Conservation (phyloP, 805 yeast genomes). For the Scheffersomyces coipomensis region DNA sequence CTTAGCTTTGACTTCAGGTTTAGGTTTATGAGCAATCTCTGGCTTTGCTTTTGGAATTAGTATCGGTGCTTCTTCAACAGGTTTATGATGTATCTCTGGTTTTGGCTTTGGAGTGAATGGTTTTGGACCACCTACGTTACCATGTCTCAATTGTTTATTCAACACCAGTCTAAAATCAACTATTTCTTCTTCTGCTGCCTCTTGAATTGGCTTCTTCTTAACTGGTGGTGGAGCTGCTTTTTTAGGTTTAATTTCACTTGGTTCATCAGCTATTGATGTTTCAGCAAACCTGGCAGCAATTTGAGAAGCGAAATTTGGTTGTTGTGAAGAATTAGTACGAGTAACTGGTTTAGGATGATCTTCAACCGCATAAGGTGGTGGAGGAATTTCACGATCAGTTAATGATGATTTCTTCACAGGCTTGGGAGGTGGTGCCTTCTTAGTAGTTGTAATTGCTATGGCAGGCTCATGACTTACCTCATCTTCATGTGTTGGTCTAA, state of each 20-base stretch:
- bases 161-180: not conserved
- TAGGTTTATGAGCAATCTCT: conserved; percentile 7
- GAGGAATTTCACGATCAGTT: conserved; percentile 3
- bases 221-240: not conserved
- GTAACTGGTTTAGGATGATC: not conserved
- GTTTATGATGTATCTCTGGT: conserved; percentile 6
- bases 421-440: conserved; percentile 43
- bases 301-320: not conserved
- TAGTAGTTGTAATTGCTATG: conserved; percentile 5
- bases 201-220: not conserved
- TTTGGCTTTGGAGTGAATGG: conserved; percentile 9
- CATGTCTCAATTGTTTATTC: not conserved
- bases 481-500: not conserved
- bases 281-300: not conserved
- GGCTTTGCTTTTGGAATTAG: conserved; percentile 11
- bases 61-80: not conserved
- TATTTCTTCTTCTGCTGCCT: not conserved
- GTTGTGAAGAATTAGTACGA: not conserved
- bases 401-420: conserved; percentile 32
- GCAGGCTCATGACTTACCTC: conserved; percentile 3
- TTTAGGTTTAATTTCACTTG: not conserved
- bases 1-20: conserved; percentile 4
- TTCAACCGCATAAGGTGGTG: conserved; percentile 15
- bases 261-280: not conserved
- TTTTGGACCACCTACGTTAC: not conserved